A percentile compares a stretch with the other conserved stretches of the same genome.
phyloP scores from a whole-genome alignment of 371 early-diverging fungal genomes.

The Rhizopus delemar region DNA sequence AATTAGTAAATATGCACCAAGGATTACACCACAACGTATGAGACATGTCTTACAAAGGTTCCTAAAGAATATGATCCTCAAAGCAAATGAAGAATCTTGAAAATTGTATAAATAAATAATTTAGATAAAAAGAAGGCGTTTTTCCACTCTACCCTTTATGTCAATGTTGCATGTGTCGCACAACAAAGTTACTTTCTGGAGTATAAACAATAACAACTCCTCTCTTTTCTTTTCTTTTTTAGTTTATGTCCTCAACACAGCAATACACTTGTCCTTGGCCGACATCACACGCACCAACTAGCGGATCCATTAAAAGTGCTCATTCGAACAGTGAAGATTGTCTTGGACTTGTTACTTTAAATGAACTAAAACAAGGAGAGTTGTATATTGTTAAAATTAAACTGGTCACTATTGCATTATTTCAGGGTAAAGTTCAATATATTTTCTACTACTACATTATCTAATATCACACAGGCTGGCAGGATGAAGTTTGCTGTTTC shows the following conservation, averaged over 20 bases:
- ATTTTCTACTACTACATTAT: neutral
- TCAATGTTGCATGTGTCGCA: neutral
- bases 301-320: neutral
- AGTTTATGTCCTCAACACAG: too few relatives aligned
- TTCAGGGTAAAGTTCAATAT: slow-evolving; percentile 30
- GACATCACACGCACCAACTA: neutral
- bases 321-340: neutral
- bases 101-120: neutral
- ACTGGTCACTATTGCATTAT: slow-evolving; percentile 33
- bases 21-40: slow-evolving; percentile 51
- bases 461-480: slow-evolving; percentile 26
- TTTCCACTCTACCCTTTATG: neutral
- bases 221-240: slow-evolving; percentile 4
- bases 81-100: slow-evolving; percentile 42
- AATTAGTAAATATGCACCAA: slow-evolving; percentile 45
- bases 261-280: neutral
- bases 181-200: neutral
- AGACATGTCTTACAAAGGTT: slow-evolving; percentile 50
- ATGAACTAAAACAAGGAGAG: slow-evolving; percentile 33
- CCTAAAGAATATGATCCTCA: slow-evolving; percentile 50
- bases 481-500: slow-evolving; percentile 47
- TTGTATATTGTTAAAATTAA: slow-evolving; percentile 36
- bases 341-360: slow-evolving; percentile 10
- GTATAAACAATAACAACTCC: neutral
- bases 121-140: neutral